Conservation (phyloP, 305 asterid species). For the Fraxinus sp. region DNA sequence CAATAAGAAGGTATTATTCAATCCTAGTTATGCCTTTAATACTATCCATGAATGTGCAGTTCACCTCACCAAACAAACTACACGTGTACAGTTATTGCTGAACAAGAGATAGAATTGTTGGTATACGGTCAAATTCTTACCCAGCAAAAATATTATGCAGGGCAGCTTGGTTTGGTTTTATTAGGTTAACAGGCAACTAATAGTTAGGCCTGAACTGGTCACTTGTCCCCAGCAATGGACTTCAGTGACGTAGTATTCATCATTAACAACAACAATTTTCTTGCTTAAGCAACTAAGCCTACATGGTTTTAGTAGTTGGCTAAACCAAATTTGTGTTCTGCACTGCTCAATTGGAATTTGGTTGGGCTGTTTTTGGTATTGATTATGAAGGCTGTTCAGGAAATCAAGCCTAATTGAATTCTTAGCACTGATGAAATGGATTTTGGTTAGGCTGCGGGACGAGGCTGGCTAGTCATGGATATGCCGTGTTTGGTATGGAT, state of each 20-base stretch:
- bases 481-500: conserved; percentile 81
- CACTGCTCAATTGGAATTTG: conserved; percentile 7
- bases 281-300: not conserved
- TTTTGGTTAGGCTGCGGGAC: conserved; percentile 62
- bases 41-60: not conserved
- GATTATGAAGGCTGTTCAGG: conserved; percentile 76
- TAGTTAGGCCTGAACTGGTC: not conserved
- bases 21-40: not conserved
- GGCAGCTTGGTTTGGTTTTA: conserved; percentile 37
- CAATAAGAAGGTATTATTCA: too few relatives aligned
- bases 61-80: not conserved
- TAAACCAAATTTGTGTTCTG: not conserved
- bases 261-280: not conserved
- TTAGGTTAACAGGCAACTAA: conserved; percentile 42
- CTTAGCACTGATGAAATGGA: not conserved
- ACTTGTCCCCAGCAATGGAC: not conserved
- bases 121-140: conserved; percentile 1
- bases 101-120: conserved; percentile 2
- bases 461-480: conserved; percentile 68
- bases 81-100: not conserved
- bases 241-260: not conserved
- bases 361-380: conserved; percentile 76
- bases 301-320: not conserved
- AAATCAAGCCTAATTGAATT: not conserved
- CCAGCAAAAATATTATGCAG: conserved; percentile 16